phyloP scores from a whole-genome alignment of 2,329 filamentous ascomycete genomes.

The Pestalotiopsis sp. region DNA sequence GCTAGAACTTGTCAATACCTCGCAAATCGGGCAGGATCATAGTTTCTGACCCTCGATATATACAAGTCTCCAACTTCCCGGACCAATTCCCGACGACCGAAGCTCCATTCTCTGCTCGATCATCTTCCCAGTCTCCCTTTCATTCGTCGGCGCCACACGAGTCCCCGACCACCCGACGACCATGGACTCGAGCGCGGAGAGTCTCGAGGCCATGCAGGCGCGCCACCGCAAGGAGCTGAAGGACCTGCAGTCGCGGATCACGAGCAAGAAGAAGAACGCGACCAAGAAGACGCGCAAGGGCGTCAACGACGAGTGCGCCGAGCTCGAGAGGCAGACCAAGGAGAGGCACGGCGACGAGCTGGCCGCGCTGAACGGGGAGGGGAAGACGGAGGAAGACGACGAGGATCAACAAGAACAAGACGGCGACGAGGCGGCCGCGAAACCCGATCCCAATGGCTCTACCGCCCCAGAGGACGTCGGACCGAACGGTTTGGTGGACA shows the following conservation, averaged over 20 bases:
- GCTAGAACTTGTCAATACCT: no score
- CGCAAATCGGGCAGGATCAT: no score
- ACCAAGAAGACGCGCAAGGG: constrained; percentile 83
- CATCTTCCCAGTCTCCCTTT: not conserved
- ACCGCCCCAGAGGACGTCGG: constrained; percentile 18
- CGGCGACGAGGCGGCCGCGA: constrained; percentile 11
- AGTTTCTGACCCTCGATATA: not conserved
- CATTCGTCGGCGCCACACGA: not conserved
- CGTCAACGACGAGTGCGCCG: constrained; percentile 74
- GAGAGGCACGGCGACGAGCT: constrained; percentile 68
- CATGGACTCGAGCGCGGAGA: constrained; percentile 35
- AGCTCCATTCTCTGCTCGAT: not conserved
- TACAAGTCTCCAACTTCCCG: not conserved
- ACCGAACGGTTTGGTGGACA: constrained; percentile 21
- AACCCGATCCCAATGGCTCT: not conserved
- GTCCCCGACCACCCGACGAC: not conserved
- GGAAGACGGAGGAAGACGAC: constrained; percentile 7
- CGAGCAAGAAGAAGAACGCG: constrained; percentile 94
- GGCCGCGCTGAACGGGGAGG: constrained; percentile 38
- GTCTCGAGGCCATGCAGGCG: constrained; percentile 75
- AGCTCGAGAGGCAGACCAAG: constrained; percentile 66
- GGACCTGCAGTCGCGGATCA: constrained; percentile 83
- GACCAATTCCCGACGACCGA: not conserved
- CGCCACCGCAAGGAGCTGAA: constrained; percentile 87
- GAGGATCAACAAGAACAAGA: constrained; percentile 24